Conservation (phyloP, 306 rosid genomes). For the Trifolium fragiferum region DNA sequence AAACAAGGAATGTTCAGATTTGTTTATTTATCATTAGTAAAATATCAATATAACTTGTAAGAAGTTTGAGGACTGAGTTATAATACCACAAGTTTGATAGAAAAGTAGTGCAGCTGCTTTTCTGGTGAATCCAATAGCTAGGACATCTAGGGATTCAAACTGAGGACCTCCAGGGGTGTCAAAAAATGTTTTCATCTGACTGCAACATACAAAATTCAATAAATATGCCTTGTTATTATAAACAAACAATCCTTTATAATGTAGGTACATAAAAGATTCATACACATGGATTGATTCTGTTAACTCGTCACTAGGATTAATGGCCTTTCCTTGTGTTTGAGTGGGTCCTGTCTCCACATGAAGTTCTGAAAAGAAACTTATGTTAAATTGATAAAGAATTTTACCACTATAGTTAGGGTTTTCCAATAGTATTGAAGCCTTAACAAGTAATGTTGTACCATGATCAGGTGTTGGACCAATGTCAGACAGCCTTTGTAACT, state of each 20-base stretch:
- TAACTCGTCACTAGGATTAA: conserved; percentile 57
- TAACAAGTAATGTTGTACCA: conserved; percentile 49
- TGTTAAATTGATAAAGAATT: conserved; percentile 17
- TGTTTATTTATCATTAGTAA: neutral
- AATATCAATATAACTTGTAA: neutral
- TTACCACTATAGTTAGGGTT: too few relatives aligned
- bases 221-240: conserved; percentile 15
- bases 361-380: conserved; percentile 60
- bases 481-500: conserved; percentile 47
- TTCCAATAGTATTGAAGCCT: too few relatives aligned
- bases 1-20: neutral
- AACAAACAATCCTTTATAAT: conserved; percentile 20
- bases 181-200: conserved; percentile 82
- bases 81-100: conserved; percentile 80
- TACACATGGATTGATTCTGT: conserved; percentile 75
- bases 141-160: conserved; percentile 66
- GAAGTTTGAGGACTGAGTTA: neutral
- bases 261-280: conserved; percentile 18
- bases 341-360: conserved; percentile 82
- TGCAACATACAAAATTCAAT: conserved; percentile 38
- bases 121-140: conserved; percentile 71
- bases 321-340: conserved; percentile 63
- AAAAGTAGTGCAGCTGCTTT: conserved; percentile 74
- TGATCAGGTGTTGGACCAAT: conserved; percentile 59
- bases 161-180: conserved; percentile 70